These are phyloP conservation scores for Pseudogymnoascus sp. DNA, from an alignment of 2,329 filamentous ascomycete genomes.

Conservation along the genomic window DNA sequence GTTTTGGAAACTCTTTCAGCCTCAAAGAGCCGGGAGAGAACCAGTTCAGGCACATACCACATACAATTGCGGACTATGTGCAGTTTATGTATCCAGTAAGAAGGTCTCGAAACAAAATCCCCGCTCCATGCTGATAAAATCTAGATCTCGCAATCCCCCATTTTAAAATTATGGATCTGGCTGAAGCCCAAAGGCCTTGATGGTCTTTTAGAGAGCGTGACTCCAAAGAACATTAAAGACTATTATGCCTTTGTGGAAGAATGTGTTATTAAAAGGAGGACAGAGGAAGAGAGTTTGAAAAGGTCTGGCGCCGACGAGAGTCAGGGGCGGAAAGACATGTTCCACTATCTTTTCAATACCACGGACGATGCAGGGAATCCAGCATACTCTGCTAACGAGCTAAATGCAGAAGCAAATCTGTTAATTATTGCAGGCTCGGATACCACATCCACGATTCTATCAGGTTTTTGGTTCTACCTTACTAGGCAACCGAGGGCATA, in stretches of 20 bases:
- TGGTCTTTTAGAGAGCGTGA: background rate
- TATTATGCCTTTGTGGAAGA: background rate
- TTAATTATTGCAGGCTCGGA: slow-evolving; percentile 7
- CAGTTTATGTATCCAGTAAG: slow-evolving; percentile 10
- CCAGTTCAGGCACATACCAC: slow-evolving; percentile 10
- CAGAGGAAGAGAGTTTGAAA: background rate
- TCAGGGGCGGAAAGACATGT: slow-evolving; percentile 1
- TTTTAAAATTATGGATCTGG: slow-evolving; percentile 7
- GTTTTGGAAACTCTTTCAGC: slow-evolving; percentile 11
- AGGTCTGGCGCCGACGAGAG: background rate
- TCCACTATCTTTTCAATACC: background rate
- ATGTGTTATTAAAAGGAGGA: background rate
- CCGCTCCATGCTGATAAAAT: background rate
- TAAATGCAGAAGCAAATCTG: slow-evolving; percentile 18
- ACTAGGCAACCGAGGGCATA: slow-evolving; percentile 23
- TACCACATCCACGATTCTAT: slow-evolving; percentile 13
- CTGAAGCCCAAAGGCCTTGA: slow-evolving; percentile 10
- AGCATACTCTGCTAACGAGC: background rate
- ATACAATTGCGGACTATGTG: slow-evolving; percentile 7
- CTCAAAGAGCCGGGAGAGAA: slow-evolving; percentile 12
- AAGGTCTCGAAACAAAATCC: too few species aligned
- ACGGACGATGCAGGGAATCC: background rate
- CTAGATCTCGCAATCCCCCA: slow-evolving; percentile 7
- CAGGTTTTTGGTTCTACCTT: slow-evolving; percentile 31
- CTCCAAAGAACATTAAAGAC: background rate